These are phyloP conservation scores for Capsella rubella DNA, from an alignment of 441 rosid species.

Conservation along the genomic window DNA sequence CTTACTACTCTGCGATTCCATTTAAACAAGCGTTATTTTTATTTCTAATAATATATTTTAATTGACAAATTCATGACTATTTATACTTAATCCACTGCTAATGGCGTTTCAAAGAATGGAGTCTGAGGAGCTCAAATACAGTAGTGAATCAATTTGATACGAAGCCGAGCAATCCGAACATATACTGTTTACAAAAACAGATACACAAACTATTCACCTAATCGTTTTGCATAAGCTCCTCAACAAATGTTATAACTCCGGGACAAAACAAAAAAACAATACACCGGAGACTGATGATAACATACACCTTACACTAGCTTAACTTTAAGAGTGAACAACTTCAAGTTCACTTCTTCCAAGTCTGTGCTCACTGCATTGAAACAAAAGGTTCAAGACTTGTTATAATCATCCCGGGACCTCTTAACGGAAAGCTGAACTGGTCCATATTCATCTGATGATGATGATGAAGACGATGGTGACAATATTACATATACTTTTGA, in stretches of 20 bases:
- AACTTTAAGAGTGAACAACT: slow-evolving; percentile 20
- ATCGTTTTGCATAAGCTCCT: background rate
- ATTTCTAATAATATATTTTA: background rate
- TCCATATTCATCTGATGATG: slow-evolving; percentile 11
- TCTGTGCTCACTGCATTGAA: background rate
- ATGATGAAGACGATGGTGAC: slow-evolving; percentile 4
- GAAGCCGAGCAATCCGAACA: background rate
- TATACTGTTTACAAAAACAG: background rate
- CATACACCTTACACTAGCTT: slow-evolving; percentile 2
- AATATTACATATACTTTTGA: background rate
- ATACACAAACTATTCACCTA: background rate
- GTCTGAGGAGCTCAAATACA: background rate
- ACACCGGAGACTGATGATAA: background rate
- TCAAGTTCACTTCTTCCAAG: background rate
- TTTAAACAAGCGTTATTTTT: slow-evolving; percentile 15
- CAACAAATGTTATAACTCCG: background rate
- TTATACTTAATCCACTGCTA: background rate
- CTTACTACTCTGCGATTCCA: background rate
- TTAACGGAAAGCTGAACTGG: background rate
- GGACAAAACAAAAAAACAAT: slow-evolving; percentile 13
- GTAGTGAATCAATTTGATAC: background rate
- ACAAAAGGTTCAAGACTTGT: slow-evolving; percentile 15
- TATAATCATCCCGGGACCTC: slow-evolving; percentile 7
- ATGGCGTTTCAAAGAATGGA: too few species aligned
- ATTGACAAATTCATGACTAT: background rate